Conservation (phyloP, 768 basidiomycete species). For the Hemileccinum rubropunctum region DNA sequence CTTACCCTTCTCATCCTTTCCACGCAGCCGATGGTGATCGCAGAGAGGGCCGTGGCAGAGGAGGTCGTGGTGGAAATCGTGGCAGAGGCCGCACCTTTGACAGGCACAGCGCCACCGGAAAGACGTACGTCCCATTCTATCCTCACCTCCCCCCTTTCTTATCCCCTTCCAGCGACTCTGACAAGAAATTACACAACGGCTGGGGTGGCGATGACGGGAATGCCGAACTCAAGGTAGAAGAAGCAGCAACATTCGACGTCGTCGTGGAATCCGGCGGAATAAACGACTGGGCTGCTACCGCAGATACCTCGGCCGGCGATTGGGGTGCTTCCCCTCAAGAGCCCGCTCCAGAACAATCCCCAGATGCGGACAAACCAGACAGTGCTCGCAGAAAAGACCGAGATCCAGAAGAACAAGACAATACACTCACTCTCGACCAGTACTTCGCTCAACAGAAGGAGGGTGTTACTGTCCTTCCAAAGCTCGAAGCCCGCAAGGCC, state of each 20-base stretch:
- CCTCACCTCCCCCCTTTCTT: conserved; percentile 4
- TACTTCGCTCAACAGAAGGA: conserved; percentile 84
- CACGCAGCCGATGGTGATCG: conserved; percentile 42
- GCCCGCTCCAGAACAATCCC: conserved; percentile 30
- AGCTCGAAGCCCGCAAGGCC: conserved; percentile 74
- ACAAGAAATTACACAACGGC: conserved; percentile 91
- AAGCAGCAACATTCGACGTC: conserved; percentile 71
- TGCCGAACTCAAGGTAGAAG: conserved; percentile 79
- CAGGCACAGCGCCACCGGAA: conserved; percentile 84
- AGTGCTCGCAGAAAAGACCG: conserved; percentile 44
- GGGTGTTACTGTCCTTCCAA: conserved; percentile 56
- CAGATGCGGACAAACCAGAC: conserved; percentile 38
- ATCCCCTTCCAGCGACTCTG: conserved; percentile 66
- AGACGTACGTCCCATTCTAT: conserved; percentile 51
- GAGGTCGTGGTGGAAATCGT: conserved; percentile 45
- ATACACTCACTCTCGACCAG: conserved; percentile 91
- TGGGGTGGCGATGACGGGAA: conserved; percentile 94
- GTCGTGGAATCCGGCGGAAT: conserved; percentile 41
- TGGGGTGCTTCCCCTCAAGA: conserved; percentile 37
- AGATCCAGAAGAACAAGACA: conserved; percentile 85
- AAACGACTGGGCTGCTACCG: conserved; percentile 37
- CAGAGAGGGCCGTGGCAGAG: conserved; percentile 45
- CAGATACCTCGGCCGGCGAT: conserved; percentile 27
- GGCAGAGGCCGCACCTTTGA: conserved; percentile 77
- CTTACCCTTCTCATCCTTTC: conserved; percentile 4